phyloP scores from a whole-genome alignment of 2,329 filamentous ascomycete species.

The Apiospora arundinis region DNA sequence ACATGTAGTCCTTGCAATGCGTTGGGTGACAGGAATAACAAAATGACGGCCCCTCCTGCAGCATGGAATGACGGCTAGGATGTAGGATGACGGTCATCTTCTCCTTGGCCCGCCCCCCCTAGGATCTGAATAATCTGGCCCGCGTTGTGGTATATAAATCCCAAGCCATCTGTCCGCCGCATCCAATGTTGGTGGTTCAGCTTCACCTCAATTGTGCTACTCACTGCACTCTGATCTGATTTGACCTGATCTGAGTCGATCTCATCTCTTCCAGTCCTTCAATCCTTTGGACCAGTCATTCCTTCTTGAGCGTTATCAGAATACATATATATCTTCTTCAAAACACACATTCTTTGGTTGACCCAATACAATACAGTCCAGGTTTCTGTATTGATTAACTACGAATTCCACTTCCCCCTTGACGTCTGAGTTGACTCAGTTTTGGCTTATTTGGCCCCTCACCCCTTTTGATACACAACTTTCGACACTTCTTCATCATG shows the following conservation, averaged over 20 bases:
- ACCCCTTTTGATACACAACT: not conserved
- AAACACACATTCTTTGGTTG: slow-evolving; percentile 19
- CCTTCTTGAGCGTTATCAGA: not conserved
- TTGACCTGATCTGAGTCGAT: not conserved
- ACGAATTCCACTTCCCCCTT: not conserved
- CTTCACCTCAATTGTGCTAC: not conserved
- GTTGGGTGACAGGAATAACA: not conserved
- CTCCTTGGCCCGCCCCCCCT: not conserved
- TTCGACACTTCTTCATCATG: slow-evolving; percentile 33
- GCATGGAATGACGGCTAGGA: not conserved
- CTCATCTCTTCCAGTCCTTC: slow-evolving; percentile 21
- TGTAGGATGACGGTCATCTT: not conserved
- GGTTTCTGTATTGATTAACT: not conserved
- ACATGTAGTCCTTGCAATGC: not conserved
- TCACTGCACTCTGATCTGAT: not conserved
- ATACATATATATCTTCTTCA: no score
- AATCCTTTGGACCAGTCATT: slow-evolving; percentile 23
- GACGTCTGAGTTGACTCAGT: not conserved
- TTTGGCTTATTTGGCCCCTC: not conserved
- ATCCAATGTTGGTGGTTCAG: not conserved
- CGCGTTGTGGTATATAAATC: slow-evolving; percentile 6
- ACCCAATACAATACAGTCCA: not conserved
- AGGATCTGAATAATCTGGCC: not conserved
- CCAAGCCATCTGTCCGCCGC: not conserved
- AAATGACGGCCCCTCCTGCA: not conserved